Evolutionary conservation across 139 green algal species (phyloP).

Genomic region (Closterium sp.): DNA sequence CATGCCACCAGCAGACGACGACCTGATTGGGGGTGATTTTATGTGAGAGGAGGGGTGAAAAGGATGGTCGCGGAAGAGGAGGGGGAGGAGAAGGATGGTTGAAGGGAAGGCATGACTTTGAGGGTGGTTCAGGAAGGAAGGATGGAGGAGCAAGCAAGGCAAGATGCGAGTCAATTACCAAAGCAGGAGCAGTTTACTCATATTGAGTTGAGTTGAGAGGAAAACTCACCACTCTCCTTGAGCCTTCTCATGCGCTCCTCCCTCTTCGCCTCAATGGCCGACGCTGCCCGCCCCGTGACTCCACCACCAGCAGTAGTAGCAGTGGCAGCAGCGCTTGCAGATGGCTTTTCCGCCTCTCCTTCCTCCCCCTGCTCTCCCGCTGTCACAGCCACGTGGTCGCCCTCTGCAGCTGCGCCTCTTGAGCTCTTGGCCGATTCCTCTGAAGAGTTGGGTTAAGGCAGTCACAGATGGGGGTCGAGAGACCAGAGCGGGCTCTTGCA

Average conservation of each 20-base stretch:
- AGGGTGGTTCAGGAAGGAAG: neutral
- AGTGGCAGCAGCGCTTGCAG: neutral
- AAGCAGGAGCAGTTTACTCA: too few relatives aligned
- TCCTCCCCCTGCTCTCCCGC: neutral
- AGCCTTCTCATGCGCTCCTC: constrained; percentile 44
- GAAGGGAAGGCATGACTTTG: neutral
- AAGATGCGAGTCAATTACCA: too few relatives aligned
- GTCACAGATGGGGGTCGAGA: too few relatives aligned
- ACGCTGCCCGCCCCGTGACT: neutral
- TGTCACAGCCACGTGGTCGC: neutral
- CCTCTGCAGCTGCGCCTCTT: neutral
- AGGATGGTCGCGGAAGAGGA: neutral
- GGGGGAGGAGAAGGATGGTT: neutral
- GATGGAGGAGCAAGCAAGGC: neutral
- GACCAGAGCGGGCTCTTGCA: too few relatives aligned
- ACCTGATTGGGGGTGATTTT: neutral
- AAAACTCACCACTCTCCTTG: constrained; percentile 45
- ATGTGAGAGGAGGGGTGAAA: neutral
- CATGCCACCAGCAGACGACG: constrained; percentile 23
- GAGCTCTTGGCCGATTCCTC: neutral
- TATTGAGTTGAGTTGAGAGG: too few relatives aligned
- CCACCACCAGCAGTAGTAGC: neutral
- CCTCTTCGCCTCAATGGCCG: constrained; percentile 17
- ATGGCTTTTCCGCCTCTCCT: neutral
- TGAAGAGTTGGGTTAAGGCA: neutral